Evolutionary conservation across 495 filamentous ascomycete genomes (phyloP).

Genomic region (Xylona heveae): DNA sequence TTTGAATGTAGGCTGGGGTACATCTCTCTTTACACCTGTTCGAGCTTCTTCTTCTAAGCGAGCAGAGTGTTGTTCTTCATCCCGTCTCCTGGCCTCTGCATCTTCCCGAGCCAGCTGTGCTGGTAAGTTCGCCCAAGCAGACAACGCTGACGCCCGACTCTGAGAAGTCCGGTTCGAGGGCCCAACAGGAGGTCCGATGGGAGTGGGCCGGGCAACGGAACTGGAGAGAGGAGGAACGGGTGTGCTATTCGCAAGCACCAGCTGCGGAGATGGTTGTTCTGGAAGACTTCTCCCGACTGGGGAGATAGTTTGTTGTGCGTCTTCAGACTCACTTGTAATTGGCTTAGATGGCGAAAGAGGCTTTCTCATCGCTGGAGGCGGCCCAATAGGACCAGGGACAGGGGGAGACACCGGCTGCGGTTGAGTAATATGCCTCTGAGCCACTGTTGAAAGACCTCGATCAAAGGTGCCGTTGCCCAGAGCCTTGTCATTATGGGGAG

Average conservation of each 20-base stretch:
- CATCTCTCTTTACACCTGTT: slow-evolving; percentile 1
- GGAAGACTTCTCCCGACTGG: background rate
- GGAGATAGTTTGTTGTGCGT: too few species aligned
- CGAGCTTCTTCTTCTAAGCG: slow-evolving; percentile 16
- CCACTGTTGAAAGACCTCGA: slow-evolving; percentile 30
- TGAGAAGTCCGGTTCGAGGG: slow-evolving; percentile 3
- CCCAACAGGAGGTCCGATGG: slow-evolving; percentile 3
- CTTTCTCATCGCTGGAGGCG: slow-evolving; percentile 14
- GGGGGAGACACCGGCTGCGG: slow-evolving; percentile 12
- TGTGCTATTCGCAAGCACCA: background rate
- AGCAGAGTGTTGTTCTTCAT: slow-evolving; percentile 17
- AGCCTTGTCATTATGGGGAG: slow-evolving; percentile 43
- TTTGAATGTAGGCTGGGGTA: slow-evolving; percentile 24
- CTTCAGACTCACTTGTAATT: background rate
- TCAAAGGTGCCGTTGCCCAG: slow-evolving; percentile 68
- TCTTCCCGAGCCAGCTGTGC: slow-evolving; percentile 21
- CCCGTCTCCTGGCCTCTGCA: slow-evolving; percentile 18
- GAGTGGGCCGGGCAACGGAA: background rate
- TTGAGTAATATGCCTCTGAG: slow-evolving; percentile 17
- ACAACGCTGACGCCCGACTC: slow-evolving; percentile 4
- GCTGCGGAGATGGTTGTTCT: background rate
- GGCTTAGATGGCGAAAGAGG: background rate
- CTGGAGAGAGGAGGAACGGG: background rate
- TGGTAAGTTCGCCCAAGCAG: slow-evolving; percentile 30
- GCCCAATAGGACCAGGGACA: slow-evolving; percentile 29